Base-by-base conservation (phyloP, 495 filamentous ascomycete genomes). In the Podospora appendiculata region DNA sequence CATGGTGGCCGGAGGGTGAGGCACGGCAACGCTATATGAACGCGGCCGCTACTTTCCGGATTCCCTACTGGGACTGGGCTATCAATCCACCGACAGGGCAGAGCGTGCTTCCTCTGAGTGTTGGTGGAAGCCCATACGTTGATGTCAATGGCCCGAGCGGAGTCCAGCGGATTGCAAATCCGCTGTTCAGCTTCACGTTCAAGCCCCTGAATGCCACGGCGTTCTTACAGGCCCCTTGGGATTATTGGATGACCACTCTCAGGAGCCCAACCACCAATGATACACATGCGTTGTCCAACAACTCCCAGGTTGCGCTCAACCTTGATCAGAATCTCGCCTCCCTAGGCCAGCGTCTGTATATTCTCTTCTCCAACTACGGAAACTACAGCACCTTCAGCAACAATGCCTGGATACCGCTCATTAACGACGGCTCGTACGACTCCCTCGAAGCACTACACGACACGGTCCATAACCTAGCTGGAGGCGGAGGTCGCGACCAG, bases 11-110 rank as follows among this genome's bases (percentile, higher is more conserved):
- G 4, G 62, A 61, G 11, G 70, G 72, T 4, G 50, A 66, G 0
- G 57, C 68, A 12, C 64, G 69, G 45, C 62, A 70, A 36, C 65
- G 70, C n/a, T 79, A 80, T 56, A 63, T 66, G 42, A 58, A 57
- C 1, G 80, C 80, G 43, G 80, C 82, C 0, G 46, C 58, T 19
- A 68, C 71, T n/a, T 82, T 85, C 56, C 74, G 84, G 13, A 71
- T 82, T 17, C 83, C 84, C 4, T 88, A 82, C 62, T 85, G 81
- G 81, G 83, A 87, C 54, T 88, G 81, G 82, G 82, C 83, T 32
- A 68, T 71, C 18, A 52, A 53, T 12, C 75, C 79, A n/a, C 67
- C 80, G 18, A 46, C 70, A 1, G 66, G 75, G 48, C 66, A 67
- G 52, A 71, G 70, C 38, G 68, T 75, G 5, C 67, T 80, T 36